These are phyloP conservation scores for Trichoderma atrobrunneum DNA, from an alignment of 2,329 filamentous ascomycete genomes.

Conservation along the genomic window DNA sequence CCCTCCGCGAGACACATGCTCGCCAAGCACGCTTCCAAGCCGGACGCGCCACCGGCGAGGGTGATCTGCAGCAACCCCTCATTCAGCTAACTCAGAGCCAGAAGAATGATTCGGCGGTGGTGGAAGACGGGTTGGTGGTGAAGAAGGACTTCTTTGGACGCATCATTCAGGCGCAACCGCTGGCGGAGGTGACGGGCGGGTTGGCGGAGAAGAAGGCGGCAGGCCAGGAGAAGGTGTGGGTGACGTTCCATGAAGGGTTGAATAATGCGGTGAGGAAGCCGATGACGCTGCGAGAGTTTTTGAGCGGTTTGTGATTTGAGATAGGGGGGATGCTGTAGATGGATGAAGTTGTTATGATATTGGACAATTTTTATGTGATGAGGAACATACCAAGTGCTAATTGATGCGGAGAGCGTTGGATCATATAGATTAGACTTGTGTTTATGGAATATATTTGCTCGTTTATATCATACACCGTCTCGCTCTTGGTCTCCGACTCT, in stretches of 20 bases:
- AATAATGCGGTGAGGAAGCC: conserved; percentile 92
- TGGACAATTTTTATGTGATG: background rate
- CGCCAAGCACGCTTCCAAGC: conserved; percentile 63
- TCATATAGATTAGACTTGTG: background rate
- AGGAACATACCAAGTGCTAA: background rate
- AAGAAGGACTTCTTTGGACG: conserved; percentile 87
- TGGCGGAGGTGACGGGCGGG: conserved; percentile 43
- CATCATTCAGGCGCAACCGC: conserved; percentile 49
- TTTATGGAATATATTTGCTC: background rate
- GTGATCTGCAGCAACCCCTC: background rate
- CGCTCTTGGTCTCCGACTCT: background rate
- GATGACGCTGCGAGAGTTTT: conserved; percentile 74
- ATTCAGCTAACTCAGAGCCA: background rate
- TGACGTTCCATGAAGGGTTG: conserved; percentile 84
- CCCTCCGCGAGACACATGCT: conserved; percentile 62
- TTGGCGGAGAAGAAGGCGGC: conserved; percentile 34
- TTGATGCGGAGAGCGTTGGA: background rate
- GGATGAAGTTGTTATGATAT: background rate
- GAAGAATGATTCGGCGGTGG: conserved; percentile 36
- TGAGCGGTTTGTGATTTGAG: conserved; percentile 57
- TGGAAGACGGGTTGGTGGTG: conserved; percentile 31
- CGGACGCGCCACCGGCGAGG: conserved; percentile 36
- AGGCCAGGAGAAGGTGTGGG: conserved; percentile 68
- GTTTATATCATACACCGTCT: conserved; percentile 2
- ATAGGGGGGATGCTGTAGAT: background rate